Conservation (phyloP, 495 filamentous ascomycete genomes). For the Penicillium lividum region DNA sequence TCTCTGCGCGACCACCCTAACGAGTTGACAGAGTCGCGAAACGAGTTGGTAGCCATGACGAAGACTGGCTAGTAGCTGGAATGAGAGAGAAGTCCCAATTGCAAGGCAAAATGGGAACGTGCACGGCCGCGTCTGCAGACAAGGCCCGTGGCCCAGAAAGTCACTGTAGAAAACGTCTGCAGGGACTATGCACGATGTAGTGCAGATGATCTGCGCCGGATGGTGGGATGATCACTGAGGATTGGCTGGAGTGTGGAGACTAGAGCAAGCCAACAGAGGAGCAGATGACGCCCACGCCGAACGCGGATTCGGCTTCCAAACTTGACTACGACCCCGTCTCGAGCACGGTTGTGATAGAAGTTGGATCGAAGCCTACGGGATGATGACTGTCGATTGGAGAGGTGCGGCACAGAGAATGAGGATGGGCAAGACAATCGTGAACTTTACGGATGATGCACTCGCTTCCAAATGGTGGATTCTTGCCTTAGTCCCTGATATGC, state of each 20-base stretch:
- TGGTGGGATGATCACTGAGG: constrained; percentile 22
- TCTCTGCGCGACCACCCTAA: constrained; percentile 93
- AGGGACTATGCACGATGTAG: constrained; percentile 51
- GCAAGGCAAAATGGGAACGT: constrained; percentile 17
- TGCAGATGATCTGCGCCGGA: constrained; percentile 59
- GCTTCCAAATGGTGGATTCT: constrained; percentile 11
- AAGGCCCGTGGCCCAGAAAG: constrained; percentile 26
- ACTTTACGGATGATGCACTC: constrained; percentile 22
- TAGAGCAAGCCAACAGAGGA: constrained; percentile 28
- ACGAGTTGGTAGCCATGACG: constrained; percentile 83
- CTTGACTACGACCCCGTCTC: constrained; percentile 27
- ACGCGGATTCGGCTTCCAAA: constrained; percentile 33
- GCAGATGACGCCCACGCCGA: constrained; percentile 43
- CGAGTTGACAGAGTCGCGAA: constrained; percentile 91
- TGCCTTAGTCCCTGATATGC: constrained; percentile 11
- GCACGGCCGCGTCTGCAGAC: constrained; percentile 27
- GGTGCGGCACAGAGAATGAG: constrained; percentile 2
- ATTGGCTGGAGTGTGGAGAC: constrained; percentile 34
- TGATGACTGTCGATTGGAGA: background rate
- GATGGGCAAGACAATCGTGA: constrained; percentile 19
- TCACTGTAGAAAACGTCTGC: constrained; percentile 33
- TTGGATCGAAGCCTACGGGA: constrained; percentile 12
- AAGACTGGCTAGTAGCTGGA: constrained; percentile 1
- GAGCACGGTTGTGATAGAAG: constrained; percentile 16
- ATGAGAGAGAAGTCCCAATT: constrained; percentile 16